Evolutionary conservation across 2,329 filamentous ascomycete genomes (phyloP), one percentile per base, ranked within the genome.

Genomic region (Byssothecium circinans): DNA sequence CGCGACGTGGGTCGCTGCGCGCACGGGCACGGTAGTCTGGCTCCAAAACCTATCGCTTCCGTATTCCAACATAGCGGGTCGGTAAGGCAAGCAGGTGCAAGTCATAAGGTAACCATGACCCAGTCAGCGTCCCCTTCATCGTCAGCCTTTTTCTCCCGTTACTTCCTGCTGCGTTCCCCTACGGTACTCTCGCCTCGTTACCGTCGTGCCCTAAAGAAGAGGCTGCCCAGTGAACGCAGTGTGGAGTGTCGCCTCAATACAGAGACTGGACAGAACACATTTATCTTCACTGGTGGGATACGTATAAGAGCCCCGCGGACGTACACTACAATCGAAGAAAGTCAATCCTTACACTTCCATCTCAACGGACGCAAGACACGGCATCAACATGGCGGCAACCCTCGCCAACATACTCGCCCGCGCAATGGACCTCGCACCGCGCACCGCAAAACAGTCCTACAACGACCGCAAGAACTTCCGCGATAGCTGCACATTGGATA

Each of bases 401-500:
- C 17, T 37, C 18, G 10, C 6, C 20, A 22, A 37, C 18, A 20
- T 37, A 2, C 18, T 20, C 17, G 35, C 18, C 8, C 18, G 17
- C 8, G 35, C 35, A 12, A 7, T 37, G 35, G 15, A 43, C 8
- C 39, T 55, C 4, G 44, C 20, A 8, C 17, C 41, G 32, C 50
- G 53, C 30, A 47, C 49, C 6, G 23, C 12, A 8, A 8, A 11
- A 14, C 23, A 27, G 7, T 25, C 29, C 19, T 39, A 44, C 22
- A 12, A 30, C 27, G 41, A 43, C 12, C n/a, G 15, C 5, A 41
- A 43, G 20, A 41, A 44, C 35, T 67, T 57, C 42, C 56, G 62
- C 23, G 60, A 62, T 22, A 47, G 49, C 18, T 74, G 70, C 49
- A 74, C 72, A 7, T 56, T 72, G 14, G 58, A 57, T 5, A 65